Evolutionary conservation across 345 rosid species (phyloP).

Genomic region (Gynandropsis gynandra): DNA sequence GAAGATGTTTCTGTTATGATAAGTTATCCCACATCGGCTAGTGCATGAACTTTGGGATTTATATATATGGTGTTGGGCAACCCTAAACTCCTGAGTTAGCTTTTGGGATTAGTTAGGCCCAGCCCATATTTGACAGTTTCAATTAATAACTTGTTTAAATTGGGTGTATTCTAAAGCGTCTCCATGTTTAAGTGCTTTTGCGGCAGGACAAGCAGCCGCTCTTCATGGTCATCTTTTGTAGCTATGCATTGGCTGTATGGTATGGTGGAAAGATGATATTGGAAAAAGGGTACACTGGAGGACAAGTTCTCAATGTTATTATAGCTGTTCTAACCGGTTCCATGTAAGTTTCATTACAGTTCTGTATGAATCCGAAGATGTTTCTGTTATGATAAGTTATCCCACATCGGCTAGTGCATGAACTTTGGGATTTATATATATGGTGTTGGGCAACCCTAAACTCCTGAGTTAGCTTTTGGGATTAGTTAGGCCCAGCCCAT

Average conservation of each 20-base stretch:
- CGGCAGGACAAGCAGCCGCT: constrained; percentile 63
- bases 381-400: not conserved
- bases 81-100: too few species aligned
- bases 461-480: too few species aligned
- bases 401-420: not conserved
- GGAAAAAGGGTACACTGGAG: constrained; percentile 68
- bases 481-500: too few species aligned
- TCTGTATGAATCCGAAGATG: not conserved
- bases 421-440: too few species aligned
- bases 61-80: too few species aligned
- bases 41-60: too few species aligned
- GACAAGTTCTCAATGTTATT: constrained; percentile 62
- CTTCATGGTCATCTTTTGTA: constrained; percentile 36
- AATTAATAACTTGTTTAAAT: too few species aligned
- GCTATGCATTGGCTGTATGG: constrained; percentile 72
- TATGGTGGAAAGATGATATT: constrained; percentile 70
- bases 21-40: not conserved
- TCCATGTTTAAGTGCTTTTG: constrained; percentile 47
- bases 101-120: too few species aligned
- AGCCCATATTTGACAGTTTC: too few species aligned
- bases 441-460: too few species aligned
- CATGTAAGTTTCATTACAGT: constrained; percentile 15
- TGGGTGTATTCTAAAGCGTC: too few species aligned
- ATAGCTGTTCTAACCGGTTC: constrained; percentile 64
- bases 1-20: not conserved